Evolutionary conservation across 345 rosid species (phyloP).

Genomic region (Firmiana major): DNA sequence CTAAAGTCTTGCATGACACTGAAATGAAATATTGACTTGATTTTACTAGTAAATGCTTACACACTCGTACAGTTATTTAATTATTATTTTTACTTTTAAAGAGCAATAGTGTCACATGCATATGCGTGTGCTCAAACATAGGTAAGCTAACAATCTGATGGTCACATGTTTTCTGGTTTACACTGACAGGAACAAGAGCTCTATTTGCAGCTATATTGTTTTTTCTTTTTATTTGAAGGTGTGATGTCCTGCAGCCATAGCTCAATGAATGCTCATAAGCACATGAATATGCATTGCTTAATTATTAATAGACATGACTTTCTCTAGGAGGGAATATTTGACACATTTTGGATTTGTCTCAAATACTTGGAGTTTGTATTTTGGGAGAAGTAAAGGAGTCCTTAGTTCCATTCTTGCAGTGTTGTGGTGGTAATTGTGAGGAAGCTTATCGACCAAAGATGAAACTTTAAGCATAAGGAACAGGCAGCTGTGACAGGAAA

Average conservation of each 20-base stretch:
- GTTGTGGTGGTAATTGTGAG: background rate
- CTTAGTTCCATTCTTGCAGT: background rate
- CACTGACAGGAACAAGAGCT: background rate
- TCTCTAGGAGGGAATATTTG: background rate
- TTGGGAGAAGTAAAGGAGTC: background rate
- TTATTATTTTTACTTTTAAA: background rate
- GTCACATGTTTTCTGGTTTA: background rate
- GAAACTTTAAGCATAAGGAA: background rate
- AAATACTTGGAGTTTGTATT: background rate
- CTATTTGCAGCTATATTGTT: background rate
- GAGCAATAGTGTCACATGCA: background rate
- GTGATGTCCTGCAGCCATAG: background rate
- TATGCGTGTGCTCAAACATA: background rate
- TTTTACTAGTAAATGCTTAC: background rate
- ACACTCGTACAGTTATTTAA: background rate
- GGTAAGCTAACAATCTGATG: background rate
- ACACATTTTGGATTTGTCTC: too few relatives aligned
- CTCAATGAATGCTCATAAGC: background rate
- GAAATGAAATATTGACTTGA: background rate
- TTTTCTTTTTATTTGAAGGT: background rate
- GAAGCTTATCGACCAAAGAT: background rate
- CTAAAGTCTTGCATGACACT: background rate
- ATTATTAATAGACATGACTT: background rate
- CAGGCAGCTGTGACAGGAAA: background rate
- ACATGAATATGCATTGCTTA: background rate